Evolutionary conservation across 2,329 filamentous ascomycete genomes (phyloP), one percentile per base, ranked within the genome.

Genomic region (Fusarium nanum): DNA sequence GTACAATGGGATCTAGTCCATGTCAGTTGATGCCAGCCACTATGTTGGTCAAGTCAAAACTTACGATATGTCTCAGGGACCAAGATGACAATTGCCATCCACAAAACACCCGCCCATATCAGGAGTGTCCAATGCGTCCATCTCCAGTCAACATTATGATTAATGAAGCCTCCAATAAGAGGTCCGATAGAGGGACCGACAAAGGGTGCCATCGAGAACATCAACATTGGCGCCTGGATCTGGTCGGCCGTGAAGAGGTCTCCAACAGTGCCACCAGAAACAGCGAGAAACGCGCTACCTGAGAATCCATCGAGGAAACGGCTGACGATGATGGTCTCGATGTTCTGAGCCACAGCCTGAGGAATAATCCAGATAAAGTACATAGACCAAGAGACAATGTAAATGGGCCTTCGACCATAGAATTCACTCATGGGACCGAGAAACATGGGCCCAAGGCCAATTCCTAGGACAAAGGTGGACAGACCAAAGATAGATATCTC

Each of bases 61-160:
- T 75, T 73, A 87, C 85, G 92, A 78, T 96, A 97, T 2, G 94
- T 98, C 82, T 98, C 94, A 7, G 94, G 94, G 5, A 97, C 93
- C 45, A 94, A 83, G 34, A 93, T 77, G 34, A 90, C 76, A 55
- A 97, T 90, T 63, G 88, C 81, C 13, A 85, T 76, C 52, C 93
- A 84, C 74, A 93, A 80, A 10, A 84, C 79, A n/a, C 85, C 88
- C 3, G 89, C 86, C 93, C 93, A 97, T 53, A 97, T 97, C 53
- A 97, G 81, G 63, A 97, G 83, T 6, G 94, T 86, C 76, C 94
- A 97, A 79, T 96, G 94, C 0, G 91, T 92, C 92, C 92, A 96
- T 55, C 92, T 84, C 91, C 93, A 97, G 59, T 83, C 82, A 6
- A 85, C 86, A 73, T 91, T 88, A 72, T 91, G 88, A 78, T 95